Evolutionary conservation across 208 protist species (phyloP), one percentile per base, ranked within the genome.

Genomic region (Trypanosoma rangeli): DNA sequence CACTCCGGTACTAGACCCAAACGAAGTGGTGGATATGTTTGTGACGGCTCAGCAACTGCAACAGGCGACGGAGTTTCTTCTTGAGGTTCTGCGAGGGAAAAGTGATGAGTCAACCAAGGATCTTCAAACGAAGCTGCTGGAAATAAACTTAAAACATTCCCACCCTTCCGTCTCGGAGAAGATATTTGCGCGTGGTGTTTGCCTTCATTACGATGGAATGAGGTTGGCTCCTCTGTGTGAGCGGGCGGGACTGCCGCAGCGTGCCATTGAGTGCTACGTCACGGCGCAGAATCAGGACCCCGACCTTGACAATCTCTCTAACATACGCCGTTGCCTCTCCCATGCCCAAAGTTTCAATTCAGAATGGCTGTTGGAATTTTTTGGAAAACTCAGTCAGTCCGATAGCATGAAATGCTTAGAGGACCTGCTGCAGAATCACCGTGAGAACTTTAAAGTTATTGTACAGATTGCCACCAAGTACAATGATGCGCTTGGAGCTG

Each of bases 41-140:
- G 83, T 98, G 50, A 86, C 92, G 20, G 76, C 78, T 24, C 98
- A 99, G 78, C 88, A 98, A 60, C 90, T 99, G 56, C 96, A 99
- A 76, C 94, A 98, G 74, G 97, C 96, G 20, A 99, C 98, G 7
- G 85, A 93, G 46, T 99, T 99, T 78, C 80, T 99, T 29, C 84
- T 99, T 37, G 98, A 99, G 49, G 92, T 99, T 16, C 85, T 99
- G 37, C 97, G 95, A 67, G 77, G 79, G 44, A 87, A 98, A 79
- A 86, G 84, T 73, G 84, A 88, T 57, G 95, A 97, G 75, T 86
- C 94, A 54, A 99, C 87, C 16, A 83, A 80, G 29, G 90, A 93
- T 35, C 89, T 99, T 8, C 99, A 99, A 87, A 99, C 99, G 12
- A 98, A 98, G 67, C 87, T 99, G 46, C 87, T 99, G 12, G 98